A percentile compares a stretch with the other conserved stretches of the same genome.
These are phyloP conservation scores for Apiospora marii DNA, from an alignment of 2,329 filamentous ascomycete genomes.

Conservation along the genomic window DNA sequence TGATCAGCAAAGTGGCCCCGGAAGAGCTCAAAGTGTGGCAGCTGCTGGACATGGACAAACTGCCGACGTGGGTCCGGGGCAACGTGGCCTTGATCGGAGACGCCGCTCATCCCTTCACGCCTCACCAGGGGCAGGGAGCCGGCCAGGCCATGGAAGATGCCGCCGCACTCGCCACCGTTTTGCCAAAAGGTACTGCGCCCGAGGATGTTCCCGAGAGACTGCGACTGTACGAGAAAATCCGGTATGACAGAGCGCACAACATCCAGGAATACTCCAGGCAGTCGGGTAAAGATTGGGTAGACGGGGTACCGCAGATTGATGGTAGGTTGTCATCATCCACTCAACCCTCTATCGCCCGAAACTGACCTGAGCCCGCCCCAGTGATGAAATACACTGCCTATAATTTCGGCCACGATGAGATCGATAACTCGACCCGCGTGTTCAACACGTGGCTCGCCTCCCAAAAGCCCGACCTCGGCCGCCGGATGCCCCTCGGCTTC, in stretches of 20 bases:
- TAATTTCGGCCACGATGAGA: slow-evolving; percentile 67
- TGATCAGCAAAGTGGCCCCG: slow-evolving; percentile 53
- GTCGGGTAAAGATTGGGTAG: slow-evolving; percentile 55
- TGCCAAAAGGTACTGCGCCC: slow-evolving; percentile 53
- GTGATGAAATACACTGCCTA: slow-evolving; percentile 53
- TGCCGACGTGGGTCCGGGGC: slow-evolving; percentile 45
- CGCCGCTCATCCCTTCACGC: slow-evolving; percentile 70
- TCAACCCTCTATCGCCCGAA: background rate
- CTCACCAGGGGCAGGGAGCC: slow-evolving; percentile 52
- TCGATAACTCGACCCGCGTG: slow-evolving; percentile 58
- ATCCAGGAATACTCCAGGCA: slow-evolving; percentile 66
- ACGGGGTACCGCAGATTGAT: slow-evolving; percentile 45
- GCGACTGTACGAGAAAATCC: slow-evolving; percentile 64
- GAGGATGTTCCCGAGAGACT: slow-evolving; percentile 63
- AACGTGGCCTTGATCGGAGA: slow-evolving; percentile 37
- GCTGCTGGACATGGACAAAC: slow-evolving; percentile 66
- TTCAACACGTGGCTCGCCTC: slow-evolving; percentile 59
- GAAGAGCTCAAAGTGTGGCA: slow-evolving; percentile 63
- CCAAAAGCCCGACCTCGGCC: slow-evolving; percentile 46
- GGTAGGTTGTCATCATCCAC: slow-evolving; percentile 44
- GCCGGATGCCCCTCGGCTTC: slow-evolving; percentile 54
- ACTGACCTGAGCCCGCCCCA: slow-evolving; percentile 29
- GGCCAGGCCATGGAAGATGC: slow-evolving; percentile 73
- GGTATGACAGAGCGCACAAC: slow-evolving; percentile 62
- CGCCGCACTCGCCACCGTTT: slow-evolving; percentile 62